These are phyloP conservation scores for Termitomyces sp. DNA, from an alignment of 768 basidiomycete species.

Conservation along the genomic window DNA sequence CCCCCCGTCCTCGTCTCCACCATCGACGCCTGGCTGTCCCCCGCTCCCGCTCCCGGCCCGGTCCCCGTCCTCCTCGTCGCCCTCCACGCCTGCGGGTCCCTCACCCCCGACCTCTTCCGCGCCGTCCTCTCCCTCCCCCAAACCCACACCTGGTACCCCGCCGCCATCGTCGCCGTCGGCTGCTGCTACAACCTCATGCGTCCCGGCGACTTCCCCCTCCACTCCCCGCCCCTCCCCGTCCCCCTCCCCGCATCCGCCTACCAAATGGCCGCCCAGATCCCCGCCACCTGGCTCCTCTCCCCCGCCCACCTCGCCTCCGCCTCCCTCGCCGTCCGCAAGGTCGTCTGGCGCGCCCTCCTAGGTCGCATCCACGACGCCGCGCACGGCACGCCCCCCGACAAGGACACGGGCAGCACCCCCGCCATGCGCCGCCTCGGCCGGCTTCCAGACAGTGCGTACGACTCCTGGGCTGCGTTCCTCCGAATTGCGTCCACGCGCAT, in stretches of 20 bases:
- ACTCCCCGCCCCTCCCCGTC: slow-evolving; percentile 31
- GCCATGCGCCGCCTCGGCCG: slow-evolving; percentile 43
- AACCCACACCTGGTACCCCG: slow-evolving; percentile 41
- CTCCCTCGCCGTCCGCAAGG: slow-evolving; percentile 58
- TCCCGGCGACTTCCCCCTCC: slow-evolving; percentile 52
- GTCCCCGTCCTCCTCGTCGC: slow-evolving; percentile 60
- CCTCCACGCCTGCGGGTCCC: slow-evolving; percentile 73
- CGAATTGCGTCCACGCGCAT: slow-evolving; percentile 22
- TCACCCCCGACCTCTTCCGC: slow-evolving; percentile 64
- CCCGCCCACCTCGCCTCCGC: slow-evolving; percentile 30
- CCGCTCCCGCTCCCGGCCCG: slow-evolving; percentile 22
- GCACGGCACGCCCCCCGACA: slow-evolving; percentile 1
- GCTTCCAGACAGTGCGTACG: slow-evolving; percentile 48
- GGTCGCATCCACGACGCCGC: slow-evolving; percentile 17
- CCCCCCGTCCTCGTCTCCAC: slow-evolving; percentile 40
- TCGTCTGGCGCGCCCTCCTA: slow-evolving; percentile 69
- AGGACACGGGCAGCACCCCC: slow-evolving; percentile 32
- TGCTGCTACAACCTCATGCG: slow-evolving; percentile 78
- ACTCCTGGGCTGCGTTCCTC: slow-evolving; percentile 46
- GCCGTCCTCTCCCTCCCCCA: slow-evolving; percentile 30
- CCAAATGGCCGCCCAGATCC: slow-evolving; percentile 73
- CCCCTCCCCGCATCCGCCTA: slow-evolving; percentile 48
- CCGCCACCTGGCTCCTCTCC: slow-evolving; percentile 53
- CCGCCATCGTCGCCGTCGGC: slow-evolving; percentile 60
- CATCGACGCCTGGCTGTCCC: slow-evolving; percentile 45